These are phyloP conservation scores for Eucalyptus caleyi DNA, from an alignment of 345 rosid genomes.

Conservation along the genomic window DNA sequence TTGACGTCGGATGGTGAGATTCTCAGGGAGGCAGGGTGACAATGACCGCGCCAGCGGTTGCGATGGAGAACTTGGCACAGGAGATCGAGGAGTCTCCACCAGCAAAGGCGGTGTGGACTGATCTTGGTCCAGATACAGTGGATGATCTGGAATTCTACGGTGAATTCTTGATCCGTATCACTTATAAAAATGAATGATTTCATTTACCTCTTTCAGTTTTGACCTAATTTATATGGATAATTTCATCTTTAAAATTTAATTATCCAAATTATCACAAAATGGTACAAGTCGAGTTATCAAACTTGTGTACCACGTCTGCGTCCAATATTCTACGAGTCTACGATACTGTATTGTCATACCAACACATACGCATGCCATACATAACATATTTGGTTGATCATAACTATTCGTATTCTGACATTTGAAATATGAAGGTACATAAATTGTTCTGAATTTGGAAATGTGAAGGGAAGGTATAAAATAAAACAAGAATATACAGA, in stretches of 20 bases:
- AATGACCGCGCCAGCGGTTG: neutral
- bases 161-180: too few species aligned
- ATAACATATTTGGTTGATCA: neutral
- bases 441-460: neutral
- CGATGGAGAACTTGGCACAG: neutral
- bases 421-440: neutral
- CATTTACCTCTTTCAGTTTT: neutral
- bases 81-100: neutral
- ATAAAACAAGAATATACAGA: too few species aligned
- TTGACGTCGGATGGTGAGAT: neutral
- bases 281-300: neutral
- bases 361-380: neutral
- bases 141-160: neutral
- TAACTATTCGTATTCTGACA: neutral
- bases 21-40: neutral
- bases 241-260: neutral
- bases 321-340: neutral
- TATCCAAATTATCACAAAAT: too few species aligned
- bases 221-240: neutral
- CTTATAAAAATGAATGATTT: too few species aligned
- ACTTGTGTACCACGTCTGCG: neutral
- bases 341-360: neutral
- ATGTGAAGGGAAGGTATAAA: neutral
- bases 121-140: neutral
- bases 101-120: neutral